Evolutionary conservation across 805 yeast species (phyloP).

Genomic region (Wickerhamomyces strasburgensis): DNA sequence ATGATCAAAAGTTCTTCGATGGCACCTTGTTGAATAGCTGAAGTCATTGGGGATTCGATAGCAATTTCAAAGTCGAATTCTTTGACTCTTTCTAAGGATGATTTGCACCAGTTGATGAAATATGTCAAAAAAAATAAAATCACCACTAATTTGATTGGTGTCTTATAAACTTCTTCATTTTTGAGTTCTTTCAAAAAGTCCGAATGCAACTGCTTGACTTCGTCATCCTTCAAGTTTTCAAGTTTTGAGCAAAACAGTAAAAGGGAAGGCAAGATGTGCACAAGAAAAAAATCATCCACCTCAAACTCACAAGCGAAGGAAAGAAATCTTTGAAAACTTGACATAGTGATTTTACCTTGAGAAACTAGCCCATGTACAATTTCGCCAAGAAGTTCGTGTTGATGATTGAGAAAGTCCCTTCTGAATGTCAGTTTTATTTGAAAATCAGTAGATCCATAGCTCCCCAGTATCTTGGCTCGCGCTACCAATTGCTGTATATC

Average conservation of each 20-base stretch:
- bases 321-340: conserved; percentile 36
- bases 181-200: conserved; percentile 32
- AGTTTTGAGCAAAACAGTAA: conserved; percentile 40
- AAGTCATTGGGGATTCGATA: conserved; percentile 55
- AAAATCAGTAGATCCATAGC: conserved; percentile 38
- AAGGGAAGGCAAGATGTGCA: conserved; percentile 63
- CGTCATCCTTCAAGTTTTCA: conserved; percentile 30
- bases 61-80: conserved; percentile 49
- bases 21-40: conserved; percentile 59
- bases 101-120: conserved; percentile 67
- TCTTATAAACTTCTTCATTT: conserved; percentile 38
- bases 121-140: conserved; percentile 48
- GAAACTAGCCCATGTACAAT: conserved; percentile 49
- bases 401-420: conserved; percentile 55
- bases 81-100: conserved; percentile 34
- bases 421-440: conserved; percentile 49
- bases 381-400: conserved; percentile 71
- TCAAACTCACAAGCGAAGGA: conserved; percentile 43
- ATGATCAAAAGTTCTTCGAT: conserved; percentile 61
- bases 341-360: conserved; percentile 30
- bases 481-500: conserved; percentile 49
- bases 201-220: conserved; percentile 35
- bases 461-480: conserved; percentile 50
- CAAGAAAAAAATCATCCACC: conserved; percentile 56
- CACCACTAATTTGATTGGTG: conserved; percentile 46